A percentile compares a stretch with the other conserved stretches of the same genome.
phyloP scores from a whole-genome alignment of 1,139 yeast species.

The Candida tetrigidarum region DNA sequence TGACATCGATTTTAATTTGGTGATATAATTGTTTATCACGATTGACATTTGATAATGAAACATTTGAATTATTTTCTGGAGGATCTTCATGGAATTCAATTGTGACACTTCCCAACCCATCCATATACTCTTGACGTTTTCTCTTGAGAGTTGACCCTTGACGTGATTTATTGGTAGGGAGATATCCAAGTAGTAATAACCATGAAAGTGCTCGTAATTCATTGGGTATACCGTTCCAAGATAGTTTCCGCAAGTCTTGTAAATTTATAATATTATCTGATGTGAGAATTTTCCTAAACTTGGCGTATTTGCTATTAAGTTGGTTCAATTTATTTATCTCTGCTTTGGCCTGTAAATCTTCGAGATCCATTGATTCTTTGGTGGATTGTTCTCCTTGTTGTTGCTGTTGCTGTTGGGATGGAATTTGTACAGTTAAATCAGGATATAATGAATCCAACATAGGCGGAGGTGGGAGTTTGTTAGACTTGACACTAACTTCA shows the following conservation, averaged over 20 bases:
- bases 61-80: conserved; percentile 21
- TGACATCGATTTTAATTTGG: conserved; percentile 94
- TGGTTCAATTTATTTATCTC: conserved; percentile 64
- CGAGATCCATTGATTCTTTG: conserved; percentile 26
- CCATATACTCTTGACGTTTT: conserved; percentile 85
- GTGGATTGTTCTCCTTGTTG: conserved; percentile 2
- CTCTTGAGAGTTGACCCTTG: conserved; percentile 71
- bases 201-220: conserved; percentile 84
- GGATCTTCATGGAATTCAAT: conserved; percentile 55
- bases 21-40: conserved; percentile 87
- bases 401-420: conserved; percentile 2
- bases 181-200: conserved; percentile 88
- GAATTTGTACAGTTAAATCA: conserved; percentile 29
- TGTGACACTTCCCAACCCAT: conserved; percentile 53
- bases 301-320: conserved; percentile 61
- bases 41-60: conserved; percentile 24
- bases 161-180: conserved; percentile 83
- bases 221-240: conserved; percentile 95
- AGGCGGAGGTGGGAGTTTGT: conserved; percentile 20
- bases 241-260: conserved; percentile 69
- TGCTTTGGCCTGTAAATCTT: conserved; percentile 37
- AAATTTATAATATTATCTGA: conserved; percentile 57
- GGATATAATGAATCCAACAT: conserved; percentile 46
- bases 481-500: conserved; percentile 30
- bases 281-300: conserved; percentile 67